A percentile compares a stretch with the other conserved stretches of the same genome.
Conservation (phyloP, 208 protist species). For the Porcisia hertigi region DNA sequence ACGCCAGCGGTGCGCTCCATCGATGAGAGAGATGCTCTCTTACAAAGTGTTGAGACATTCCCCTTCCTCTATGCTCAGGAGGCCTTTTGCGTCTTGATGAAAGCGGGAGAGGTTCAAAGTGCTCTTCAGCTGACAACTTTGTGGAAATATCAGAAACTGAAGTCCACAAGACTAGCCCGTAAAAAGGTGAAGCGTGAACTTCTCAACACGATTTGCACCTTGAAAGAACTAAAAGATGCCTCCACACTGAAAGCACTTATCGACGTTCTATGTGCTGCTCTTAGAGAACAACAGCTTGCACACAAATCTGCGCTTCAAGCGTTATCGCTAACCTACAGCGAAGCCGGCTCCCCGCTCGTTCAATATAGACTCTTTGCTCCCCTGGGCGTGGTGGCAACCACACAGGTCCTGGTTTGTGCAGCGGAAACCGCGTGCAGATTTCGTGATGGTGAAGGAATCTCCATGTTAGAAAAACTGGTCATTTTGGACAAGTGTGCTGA, state of each 20-base stretch:
- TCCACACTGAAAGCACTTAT: slow-evolving; percentile 23
- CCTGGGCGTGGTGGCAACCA: slow-evolving; percentile 5
- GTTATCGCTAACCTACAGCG: slow-evolving; percentile 6
- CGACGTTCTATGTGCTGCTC: slow-evolving; percentile 16
- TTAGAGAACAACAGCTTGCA: slow-evolving; percentile 20
- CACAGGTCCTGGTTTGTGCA: slow-evolving; percentile 6
- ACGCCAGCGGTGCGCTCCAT: not conserved
- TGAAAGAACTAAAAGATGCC: slow-evolving; percentile 26
- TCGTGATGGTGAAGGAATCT: slow-evolving; percentile 16
- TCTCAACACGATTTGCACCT: slow-evolving; percentile 1
- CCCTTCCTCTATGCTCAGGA: slow-evolving; percentile 28
- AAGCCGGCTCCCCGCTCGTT: not conserved
- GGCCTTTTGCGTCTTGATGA: slow-evolving; percentile 23
- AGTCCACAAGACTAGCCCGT: not conserved
- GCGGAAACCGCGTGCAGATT: slow-evolving; percentile 25
- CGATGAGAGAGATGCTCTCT: slow-evolving; percentile 9
- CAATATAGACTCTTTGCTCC: slow-evolving; percentile 28
- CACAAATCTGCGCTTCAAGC: slow-evolving; percentile 4
- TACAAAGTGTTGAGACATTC: slow-evolving; percentile 9
- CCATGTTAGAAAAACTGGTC: slow-evolving; percentile 28
- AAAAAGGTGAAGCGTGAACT: slow-evolving; percentile 18
- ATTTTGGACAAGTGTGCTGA: slow-evolving; percentile 26
- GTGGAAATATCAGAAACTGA: slow-evolving; percentile 12
- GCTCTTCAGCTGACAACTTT: slow-evolving; percentile 26
- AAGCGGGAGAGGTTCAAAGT: slow-evolving; percentile 22